Evolutionary conservation across 2,329 filamentous ascomycete species (phyloP).

Genomic region (Peltaster fructicola): DNA sequence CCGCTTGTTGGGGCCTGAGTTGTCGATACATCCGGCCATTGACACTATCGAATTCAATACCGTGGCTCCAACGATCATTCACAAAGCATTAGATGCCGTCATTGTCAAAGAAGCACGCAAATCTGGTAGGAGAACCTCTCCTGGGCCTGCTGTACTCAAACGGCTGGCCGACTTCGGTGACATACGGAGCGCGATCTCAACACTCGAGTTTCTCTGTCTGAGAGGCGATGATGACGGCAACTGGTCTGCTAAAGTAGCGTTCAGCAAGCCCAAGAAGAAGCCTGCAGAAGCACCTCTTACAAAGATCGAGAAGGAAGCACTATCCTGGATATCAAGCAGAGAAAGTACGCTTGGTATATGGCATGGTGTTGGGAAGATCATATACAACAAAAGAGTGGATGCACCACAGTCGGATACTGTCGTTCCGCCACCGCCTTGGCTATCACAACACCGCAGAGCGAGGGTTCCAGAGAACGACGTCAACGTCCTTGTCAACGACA

Average conservation of each 20-base stretch:
- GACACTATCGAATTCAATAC: conserved; percentile 82
- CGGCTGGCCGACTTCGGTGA: conserved; percentile 74
- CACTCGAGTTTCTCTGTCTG: conserved; percentile 80
- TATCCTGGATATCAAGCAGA: conserved; percentile 67
- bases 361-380: conserved; percentile 85
- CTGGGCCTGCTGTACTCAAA: conserved; percentile 62
- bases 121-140: conserved; percentile 57
- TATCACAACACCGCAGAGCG: conserved; percentile 26
- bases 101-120: conserved; percentile 70
- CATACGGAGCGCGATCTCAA: conserved; percentile 78
- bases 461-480: conserved; percentile 28
- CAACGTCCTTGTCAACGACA: conserved; percentile 75
- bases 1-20: conserved; percentile 69
- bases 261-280: conserved; percentile 49
- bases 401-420: conserved; percentile 19
- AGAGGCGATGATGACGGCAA: conserved; percentile 57
- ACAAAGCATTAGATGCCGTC: conserved; percentile 66
- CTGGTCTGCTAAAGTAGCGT: conserved; percentile 58
- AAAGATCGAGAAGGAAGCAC: conserved; percentile 56
- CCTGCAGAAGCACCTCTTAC: conserved; percentile 47
- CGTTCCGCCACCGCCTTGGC: conserved; percentile 28
- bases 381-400: conserved; percentile 82
- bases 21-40: conserved; percentile 63
- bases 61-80: conserved; percentile 69
- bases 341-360: conserved; percentile 89